phyloP scores from a whole-genome alignment of 2,329 filamentous ascomycete species.

The Tolypocladium tundrense region DNA sequence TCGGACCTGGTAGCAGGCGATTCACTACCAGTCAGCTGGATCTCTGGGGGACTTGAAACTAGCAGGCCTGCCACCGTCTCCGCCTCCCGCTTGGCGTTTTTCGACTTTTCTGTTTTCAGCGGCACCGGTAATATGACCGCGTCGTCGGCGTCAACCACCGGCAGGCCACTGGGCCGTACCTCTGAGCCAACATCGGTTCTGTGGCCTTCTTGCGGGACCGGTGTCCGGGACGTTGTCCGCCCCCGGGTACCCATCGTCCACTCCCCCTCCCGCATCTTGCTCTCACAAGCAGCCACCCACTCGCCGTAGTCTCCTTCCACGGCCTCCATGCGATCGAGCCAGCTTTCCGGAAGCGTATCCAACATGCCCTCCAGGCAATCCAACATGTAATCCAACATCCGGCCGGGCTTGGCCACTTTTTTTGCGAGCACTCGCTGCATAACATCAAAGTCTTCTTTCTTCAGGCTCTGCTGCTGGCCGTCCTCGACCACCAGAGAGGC shows the following conservation, averaged over 20 bases:
- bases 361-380: constrained; percentile 75
- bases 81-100: neutral
- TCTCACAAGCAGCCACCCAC: constrained; percentile 73
- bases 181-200: no score
- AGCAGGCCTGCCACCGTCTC: neutral
- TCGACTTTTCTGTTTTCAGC: neutral
- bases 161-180: neutral
- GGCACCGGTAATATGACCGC: neutral
- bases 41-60: neutral
- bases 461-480: constrained; percentile 17
- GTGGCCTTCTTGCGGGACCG: neutral
- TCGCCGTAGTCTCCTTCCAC: constrained; percentile 68
- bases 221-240: neutral
- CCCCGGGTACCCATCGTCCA: constrained; percentile 16
- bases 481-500: constrained; percentile 7
- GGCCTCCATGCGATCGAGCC: constrained; percentile 78
- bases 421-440: constrained; percentile 55
- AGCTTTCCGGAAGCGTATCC: constrained; percentile 75
- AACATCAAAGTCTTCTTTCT: constrained; percentile 39
- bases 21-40: neutral
- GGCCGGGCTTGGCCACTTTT: constrained; percentile 60
- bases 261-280: constrained; percentile 59
- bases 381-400: constrained; percentile 71
- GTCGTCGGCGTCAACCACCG: neutral
- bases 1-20: neutral